A percentile compares a stretch with the other conserved stretches of the same genome.
Conservation (phyloP, 2,329 filamentous ascomycete genomes). For the Diplodia corticola region DNA sequence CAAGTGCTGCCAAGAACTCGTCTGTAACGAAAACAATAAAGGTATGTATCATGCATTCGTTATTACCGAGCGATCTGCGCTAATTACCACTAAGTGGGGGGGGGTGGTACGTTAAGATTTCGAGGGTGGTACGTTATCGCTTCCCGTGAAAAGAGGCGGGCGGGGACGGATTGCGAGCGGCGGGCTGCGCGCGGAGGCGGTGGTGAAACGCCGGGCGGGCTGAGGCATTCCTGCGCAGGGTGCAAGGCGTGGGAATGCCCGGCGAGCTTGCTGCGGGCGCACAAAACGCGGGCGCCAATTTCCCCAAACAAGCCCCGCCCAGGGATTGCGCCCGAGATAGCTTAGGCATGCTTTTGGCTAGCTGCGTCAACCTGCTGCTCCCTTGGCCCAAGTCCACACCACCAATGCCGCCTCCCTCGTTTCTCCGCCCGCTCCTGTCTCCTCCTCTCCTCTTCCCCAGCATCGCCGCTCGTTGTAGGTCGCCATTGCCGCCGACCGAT, state of each 20-base stretch:
- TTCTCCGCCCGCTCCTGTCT: not conserved
- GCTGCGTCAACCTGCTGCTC: not conserved
- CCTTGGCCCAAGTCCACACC: not conserved
- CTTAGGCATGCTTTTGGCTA: not conserved
- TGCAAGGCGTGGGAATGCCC: conserved; percentile 3
- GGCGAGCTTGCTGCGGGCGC: not conserved
- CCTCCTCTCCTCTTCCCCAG: not conserved
- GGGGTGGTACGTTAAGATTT: too few species aligned
- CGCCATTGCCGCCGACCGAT: not conserved
- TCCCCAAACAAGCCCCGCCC: conserved; percentile 13
- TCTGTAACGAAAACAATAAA: too few species aligned
- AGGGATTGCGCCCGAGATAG: not conserved
- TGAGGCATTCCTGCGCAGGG: not conserved
- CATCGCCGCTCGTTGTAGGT: not conserved
- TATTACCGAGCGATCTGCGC: too few species aligned
- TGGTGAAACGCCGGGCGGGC: not conserved
- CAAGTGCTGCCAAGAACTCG: too few species aligned
- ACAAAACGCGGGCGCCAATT: conserved; percentile 12
- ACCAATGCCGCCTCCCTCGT: conserved; percentile 3
- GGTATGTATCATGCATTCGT: too few species aligned
- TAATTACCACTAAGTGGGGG: too few species aligned
- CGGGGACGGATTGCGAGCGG: not conserved
- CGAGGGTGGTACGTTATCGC: too few species aligned
- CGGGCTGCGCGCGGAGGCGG: not conserved
- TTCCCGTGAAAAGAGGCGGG: not conserved